A percentile compares a stretch with the other conserved stretches of the same genome.
phyloP scores from a whole-genome alignment of 1,284 basidiomycete genomes.

The Megacollybia platyphylla region DNA sequence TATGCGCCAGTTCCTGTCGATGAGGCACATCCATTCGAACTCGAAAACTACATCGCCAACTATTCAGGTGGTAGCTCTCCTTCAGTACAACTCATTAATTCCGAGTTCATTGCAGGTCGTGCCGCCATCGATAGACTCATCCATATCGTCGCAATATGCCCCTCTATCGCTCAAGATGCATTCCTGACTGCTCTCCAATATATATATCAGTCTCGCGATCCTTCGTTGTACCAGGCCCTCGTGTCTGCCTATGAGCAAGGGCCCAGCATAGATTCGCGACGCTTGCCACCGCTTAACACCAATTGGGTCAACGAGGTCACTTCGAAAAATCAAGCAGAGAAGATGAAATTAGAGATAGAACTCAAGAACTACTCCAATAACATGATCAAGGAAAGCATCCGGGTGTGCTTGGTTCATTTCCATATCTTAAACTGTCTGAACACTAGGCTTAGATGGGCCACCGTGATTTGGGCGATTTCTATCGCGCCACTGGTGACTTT shows the following conservation, averaged over 20 bases:
- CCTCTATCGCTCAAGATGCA: constrained; percentile 55
- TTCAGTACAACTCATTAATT: background rate
- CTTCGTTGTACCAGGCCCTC: constrained; percentile 41
- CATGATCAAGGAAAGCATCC: constrained; percentile 90
- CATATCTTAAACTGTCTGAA: constrained; percentile 1
- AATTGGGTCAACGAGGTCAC: constrained; percentile 57
- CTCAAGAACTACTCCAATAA: constrained; percentile 84
- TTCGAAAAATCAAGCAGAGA: constrained; percentile 50
- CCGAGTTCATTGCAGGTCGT: constrained; percentile 31
- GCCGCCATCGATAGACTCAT: constrained; percentile 58
- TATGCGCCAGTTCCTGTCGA: constrained; percentile 6
- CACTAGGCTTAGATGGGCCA: constrained; percentile 56
- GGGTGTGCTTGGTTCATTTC: constrained; percentile 34
- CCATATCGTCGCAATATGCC: constrained; percentile 50
- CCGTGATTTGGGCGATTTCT: constrained; percentile 71
- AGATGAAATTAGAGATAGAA: constrained; percentile 73
- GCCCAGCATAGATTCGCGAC: constrained; percentile 26
- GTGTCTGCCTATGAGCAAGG: constrained; percentile 46
- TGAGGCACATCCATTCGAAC: constrained; percentile 9
- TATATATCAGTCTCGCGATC: constrained; percentile 50
- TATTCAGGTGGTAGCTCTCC: constrained; percentile 17
- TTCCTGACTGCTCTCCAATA: constrained; percentile 49
- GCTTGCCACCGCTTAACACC: constrained; percentile 36
- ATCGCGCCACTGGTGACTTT: constrained; percentile 59
- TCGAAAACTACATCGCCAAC: constrained; percentile 15